phyloP scores from a whole-genome alignment of 805 yeast species.

The Brettanomyces bruxellensis region DNA sequence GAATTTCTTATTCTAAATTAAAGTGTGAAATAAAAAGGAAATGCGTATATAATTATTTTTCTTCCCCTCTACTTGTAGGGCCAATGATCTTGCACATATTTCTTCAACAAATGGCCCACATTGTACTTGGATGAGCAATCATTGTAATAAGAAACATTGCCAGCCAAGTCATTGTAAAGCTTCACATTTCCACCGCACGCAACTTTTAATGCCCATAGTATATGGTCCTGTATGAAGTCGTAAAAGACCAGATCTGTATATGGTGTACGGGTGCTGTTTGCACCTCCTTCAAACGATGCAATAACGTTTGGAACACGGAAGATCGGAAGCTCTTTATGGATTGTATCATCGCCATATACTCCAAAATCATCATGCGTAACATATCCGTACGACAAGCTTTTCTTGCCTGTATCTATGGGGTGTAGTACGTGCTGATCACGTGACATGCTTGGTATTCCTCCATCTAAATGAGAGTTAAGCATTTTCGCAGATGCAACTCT shows the following conservation, averaged over 20 bases:
- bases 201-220: constrained; percentile 16
- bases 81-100: constrained; percentile 30
- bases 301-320: constrained; percentile 76
- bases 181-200: constrained; percentile 11
- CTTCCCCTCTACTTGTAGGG: not conserved
- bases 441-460: not conserved
- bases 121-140: constrained; percentile 29
- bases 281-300: constrained; percentile 33
- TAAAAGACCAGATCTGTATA: constrained; percentile 70
- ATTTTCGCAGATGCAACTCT: not conserved
- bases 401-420: not conserved
- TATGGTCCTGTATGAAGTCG: constrained; percentile 49
- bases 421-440: too few relatives aligned
- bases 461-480: constrained; percentile 5
- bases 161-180: constrained; percentile 9
- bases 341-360: constrained; percentile 75
- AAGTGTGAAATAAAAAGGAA: too few relatives aligned
- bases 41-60: too few relatives aligned
- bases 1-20: too few relatives aligned
- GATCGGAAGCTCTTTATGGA: constrained; percentile 49
- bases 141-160: constrained; percentile 14
- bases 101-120: constrained; percentile 36
- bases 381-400: constrained; percentile 45
- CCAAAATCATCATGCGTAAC: constrained; percentile 83
- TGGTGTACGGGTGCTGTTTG: constrained; percentile 9